These are phyloP conservation scores for Trichoderma oligosporum DNA, from an alignment of 2,329 filamentous ascomycete genomes.

Conservation along the genomic window DNA sequence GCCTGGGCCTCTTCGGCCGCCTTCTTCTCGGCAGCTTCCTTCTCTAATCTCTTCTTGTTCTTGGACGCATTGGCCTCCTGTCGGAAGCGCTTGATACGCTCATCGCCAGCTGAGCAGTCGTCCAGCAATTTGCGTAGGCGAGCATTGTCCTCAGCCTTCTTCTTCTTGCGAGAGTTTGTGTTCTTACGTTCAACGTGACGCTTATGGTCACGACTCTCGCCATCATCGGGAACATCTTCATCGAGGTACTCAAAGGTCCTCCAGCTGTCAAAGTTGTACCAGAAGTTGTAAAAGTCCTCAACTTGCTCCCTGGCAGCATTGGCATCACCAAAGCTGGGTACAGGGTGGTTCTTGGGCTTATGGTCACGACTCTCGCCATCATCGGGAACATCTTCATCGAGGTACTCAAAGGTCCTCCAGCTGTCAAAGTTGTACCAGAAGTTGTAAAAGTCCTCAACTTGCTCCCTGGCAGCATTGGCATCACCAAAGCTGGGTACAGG, in stretches of 20 bases:
- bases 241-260: conserved; percentile 96
- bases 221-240: conserved; percentile 97
- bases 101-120: conserved; percentile 76
- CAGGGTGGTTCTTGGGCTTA: no score
- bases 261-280: conserved; percentile 99
- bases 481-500: conserved; percentile 85
- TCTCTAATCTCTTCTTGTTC: conserved; percentile 90
- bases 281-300: conserved; percentile 98
- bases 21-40: conserved; percentile 86
- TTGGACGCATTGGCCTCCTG: conserved; percentile 88
- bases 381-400: conserved; percentile 97
- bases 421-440: conserved; percentile 99
- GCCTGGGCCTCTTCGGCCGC: conserved; percentile 79
- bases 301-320: conserved; percentile 85
- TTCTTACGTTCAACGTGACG: conserved; percentile 98
- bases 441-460: conserved; percentile 96
- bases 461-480: conserved; percentile 78
- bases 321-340: conserved; percentile 79
- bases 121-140: conserved; percentile 89
- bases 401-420: conserved; percentile 96
- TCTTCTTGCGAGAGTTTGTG: conserved; percentile 95
- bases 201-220: conserved; percentile 98
- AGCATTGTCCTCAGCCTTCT: conserved; percentile 95
- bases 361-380: conserved; percentile 99
- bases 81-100: conserved; percentile 96